Evolutionary conservation across 352 stramenopile genomes (phyloP), one percentile per base, ranked within the genome.

Genomic region (Pythium aquatile): DNA sequence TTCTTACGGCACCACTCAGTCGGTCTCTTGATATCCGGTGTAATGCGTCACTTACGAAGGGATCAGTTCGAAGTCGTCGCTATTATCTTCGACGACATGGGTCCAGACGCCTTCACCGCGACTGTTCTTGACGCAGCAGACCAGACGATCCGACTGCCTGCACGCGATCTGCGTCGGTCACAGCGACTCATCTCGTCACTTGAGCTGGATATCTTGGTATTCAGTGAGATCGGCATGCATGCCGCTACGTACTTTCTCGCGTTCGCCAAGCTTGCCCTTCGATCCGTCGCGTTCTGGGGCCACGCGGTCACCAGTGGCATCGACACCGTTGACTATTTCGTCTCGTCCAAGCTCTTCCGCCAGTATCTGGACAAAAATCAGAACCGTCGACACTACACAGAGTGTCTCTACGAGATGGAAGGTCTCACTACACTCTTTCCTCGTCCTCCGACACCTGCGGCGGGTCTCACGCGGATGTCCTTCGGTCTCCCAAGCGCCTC

Each of bases 181-280:
- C 78, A 78, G 33, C 55, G 51, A 1, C 57, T 61, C 11, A 48
- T 92, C 30, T 70, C 72, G 0, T 67, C 56, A 40, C 60, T 83
- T 5, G 32, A 77, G 33, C 63, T 92, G 5, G 83, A 92, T 58
- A 60, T 92, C 3, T 48, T 92, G 2, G 71, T 92, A 9, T 90
- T 87, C 64, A 77, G 73, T 3, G 83, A 92, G 70, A 71, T 83
- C 61, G 79, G 81, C 20, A 89, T 89, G 79, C 57, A 90, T 57
- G 39, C 53, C 1, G 30, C 63, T 10, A 76, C 70, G 17, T 90
- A 89, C 61, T 91, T 88, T 51, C 64, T 91, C 11, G 70, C 81
- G 20, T 90, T 88, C 44, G 39, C 73, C 2, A 61, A 62, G 0
- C 67, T 91, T 10, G 80, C 83, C 14, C 58, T 77, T 29, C 73